Percentiles rank a stretch among this genome's conserved stretches.
phyloP scores from a whole-genome alignment of 2,329 filamentous ascomycete genomes.

The Epichloe gansuensis region DNA sequence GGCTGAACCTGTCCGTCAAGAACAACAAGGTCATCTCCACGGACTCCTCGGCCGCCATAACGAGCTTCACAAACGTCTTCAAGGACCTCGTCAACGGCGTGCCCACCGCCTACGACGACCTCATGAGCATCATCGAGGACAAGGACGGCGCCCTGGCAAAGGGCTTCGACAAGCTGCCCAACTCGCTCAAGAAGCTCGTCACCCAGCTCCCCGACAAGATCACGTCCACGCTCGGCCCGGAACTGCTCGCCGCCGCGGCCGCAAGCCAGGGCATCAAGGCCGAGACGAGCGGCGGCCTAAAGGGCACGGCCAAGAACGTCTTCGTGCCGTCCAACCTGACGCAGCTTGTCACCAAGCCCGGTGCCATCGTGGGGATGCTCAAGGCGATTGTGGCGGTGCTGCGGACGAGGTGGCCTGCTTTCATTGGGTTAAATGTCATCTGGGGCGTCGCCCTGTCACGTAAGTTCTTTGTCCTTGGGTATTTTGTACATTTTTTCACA shows the following conservation, averaged over 20 bases:
- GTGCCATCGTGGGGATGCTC: conserved; percentile 73
- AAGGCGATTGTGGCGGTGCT: conserved; percentile 85
- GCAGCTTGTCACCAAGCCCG: conserved; percentile 72
- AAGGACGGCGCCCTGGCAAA: conserved; percentile 47
- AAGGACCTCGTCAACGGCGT: conserved; percentile 88
- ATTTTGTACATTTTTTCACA: not conserved
- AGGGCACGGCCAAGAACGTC: conserved; percentile 53
- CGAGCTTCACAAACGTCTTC: conserved; percentile 78
- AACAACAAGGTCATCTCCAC: conserved; percentile 81
- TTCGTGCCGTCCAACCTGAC: conserved; percentile 61
- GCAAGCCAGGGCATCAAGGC: conserved; percentile 57
- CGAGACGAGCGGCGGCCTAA: conserved; percentile 43
- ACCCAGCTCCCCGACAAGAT: conserved; percentile 74
- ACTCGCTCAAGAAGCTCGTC: conserved; percentile 74
- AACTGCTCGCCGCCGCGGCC: conserved; percentile 67
- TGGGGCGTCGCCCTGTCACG: conserved; percentile 82
- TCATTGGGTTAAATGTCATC: conserved; percentile 82
- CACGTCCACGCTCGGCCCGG: conserved; percentile 63
- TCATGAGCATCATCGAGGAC: conserved; percentile 52
- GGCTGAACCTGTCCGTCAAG: conserved; percentile 68
- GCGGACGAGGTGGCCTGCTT: conserved; percentile 76
- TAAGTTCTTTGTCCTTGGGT: conserved; percentile 31
- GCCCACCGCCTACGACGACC: conserved; percentile 84
- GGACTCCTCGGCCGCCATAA: conserved; percentile 71
- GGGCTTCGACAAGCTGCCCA: conserved; percentile 57